Percentiles rank a stretch among this genome's conserved stretches.
Evolutionary conservation across 768 basidiomycete genomes (phyloP).

Genomic region (Boletus rufocinnamomeus): DNA sequence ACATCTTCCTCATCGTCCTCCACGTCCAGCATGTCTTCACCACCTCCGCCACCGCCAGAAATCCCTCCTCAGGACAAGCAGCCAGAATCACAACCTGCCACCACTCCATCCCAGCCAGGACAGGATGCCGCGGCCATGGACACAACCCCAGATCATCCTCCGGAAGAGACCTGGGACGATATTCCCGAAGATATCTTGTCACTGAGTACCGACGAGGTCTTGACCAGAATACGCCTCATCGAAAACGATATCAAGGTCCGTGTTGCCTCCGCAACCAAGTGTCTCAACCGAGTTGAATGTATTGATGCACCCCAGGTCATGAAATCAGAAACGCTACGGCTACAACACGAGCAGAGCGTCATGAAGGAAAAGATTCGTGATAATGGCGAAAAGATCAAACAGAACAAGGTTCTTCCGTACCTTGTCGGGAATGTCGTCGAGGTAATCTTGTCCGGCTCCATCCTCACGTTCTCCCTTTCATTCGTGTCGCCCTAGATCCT

Average conservation of each 20-base stretch:
- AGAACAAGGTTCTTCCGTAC: conserved; percentile 98
- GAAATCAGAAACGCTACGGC: conserved; percentile 88
- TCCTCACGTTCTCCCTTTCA: conserved; percentile 2
- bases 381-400: conserved; percentile 97
- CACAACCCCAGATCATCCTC: conserved; percentile 65
- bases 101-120: conserved; percentile 33
- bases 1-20: conserved; percentile 2
- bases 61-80: conserved; percentile 51
- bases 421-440: conserved; percentile 98
- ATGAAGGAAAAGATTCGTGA: conserved; percentile 99
- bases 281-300: neutral
- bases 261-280: neutral
- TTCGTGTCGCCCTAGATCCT: conserved; percentile 63
- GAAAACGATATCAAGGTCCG: conserved; percentile 95
- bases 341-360: conserved; percentile 91
- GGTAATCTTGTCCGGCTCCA: conserved; percentile 42
- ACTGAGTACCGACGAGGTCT: conserved; percentile 81
- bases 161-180: conserved; percentile 86
- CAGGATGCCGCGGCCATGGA: conserved; percentile 59
- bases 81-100: conserved; percentile 42
- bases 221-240: conserved; percentile 87
- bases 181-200: conserved; percentile 86
- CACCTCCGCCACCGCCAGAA: conserved; percentile 51
- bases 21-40: conserved; percentile 51
- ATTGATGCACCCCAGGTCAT: conserved; percentile 67